Evolutionary conservation across 139 green algal genomes (phyloP).

Genomic region (Zygnema cylindricum): DNA sequence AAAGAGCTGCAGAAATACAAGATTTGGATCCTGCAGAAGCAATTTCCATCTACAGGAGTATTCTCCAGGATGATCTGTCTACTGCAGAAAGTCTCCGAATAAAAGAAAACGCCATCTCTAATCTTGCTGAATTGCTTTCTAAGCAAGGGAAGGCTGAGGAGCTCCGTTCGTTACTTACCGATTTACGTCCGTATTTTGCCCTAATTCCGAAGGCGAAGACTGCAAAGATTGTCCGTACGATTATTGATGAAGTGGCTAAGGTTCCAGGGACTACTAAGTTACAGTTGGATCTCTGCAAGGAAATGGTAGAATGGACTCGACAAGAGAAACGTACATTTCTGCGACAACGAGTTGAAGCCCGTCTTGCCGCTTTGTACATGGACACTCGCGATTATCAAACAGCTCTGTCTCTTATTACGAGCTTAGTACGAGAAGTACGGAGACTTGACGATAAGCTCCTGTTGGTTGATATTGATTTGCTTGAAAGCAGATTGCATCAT

Average conservation of each 20-base stretch:
- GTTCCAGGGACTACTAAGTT: conserved; percentile 85
- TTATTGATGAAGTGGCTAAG: conserved; percentile 92
- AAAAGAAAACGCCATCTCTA: conserved; percentile 75
- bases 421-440: conserved; percentile 93
- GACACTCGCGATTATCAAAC: conserved; percentile 78
- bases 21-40: conserved; percentile 13
- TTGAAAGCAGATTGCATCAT: conserved; percentile 92
- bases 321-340: conserved; percentile 97
- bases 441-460: conserved; percentile 98
- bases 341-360: conserved; percentile 91
- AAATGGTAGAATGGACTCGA: conserved; percentile 89
- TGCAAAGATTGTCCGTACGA: conserved; percentile 92
- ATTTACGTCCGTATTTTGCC: conserved; percentile 86
- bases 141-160: conserved; percentile 75
- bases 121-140: conserved; percentile 76
- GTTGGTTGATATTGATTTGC: conserved; percentile 96
- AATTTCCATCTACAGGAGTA: conserved; percentile 28
- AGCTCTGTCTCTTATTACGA: conserved; percentile 36
- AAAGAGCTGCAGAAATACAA: conserved; percentile 8
- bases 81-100: conserved; percentile 18
- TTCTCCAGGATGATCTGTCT: conserved; percentile 26
- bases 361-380: conserved; percentile 87
- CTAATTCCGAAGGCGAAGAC: conserved; percentile 97
- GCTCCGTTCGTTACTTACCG: conserved; percentile 79
- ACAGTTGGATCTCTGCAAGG: conserved; percentile 92